Evolutionary conservation across 2,329 filamentous ascomycete species (phyloP).

Genomic region (Xylogone sp.): DNA sequence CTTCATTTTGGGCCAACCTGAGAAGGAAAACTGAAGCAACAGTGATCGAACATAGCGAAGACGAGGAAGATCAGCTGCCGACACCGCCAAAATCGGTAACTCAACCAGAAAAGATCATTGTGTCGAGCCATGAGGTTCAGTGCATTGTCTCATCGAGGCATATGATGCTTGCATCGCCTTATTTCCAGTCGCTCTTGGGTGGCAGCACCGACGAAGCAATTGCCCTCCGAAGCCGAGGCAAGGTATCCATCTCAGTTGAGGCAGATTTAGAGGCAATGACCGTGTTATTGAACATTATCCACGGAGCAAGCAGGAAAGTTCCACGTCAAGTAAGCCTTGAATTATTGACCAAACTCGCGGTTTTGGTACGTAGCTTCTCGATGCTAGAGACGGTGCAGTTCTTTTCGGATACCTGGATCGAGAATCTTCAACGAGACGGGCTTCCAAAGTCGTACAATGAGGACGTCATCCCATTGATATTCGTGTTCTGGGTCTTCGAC

Average conservation of each 20-base stretch:
- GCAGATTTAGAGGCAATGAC: slow-evolving; percentile 34
- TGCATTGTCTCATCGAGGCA: slow-evolving; percentile 19
- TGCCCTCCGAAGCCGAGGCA: slow-evolving; percentile 8
- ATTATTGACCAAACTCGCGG: slow-evolving; percentile 39
- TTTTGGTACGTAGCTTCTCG: slow-evolving; percentile 39
- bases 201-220: slow-evolving; percentile 9
- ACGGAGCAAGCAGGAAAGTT: slow-evolving; percentile 37
- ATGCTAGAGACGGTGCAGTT: slow-evolving; percentile 39
- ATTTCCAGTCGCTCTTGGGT: slow-evolving; percentile 13
- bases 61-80: neutral
- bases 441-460: slow-evolving; percentile 14
- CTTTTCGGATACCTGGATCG: slow-evolving; percentile 39
- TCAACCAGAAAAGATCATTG: slow-evolving; percentile 3
- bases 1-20: slow-evolving; percentile 17
- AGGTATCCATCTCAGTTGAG: slow-evolving; percentile 11
- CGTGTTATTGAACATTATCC: slow-evolving; percentile 41
- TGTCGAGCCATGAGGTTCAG: slow-evolving; percentile 10
- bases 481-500: slow-evolving; percentile 19
- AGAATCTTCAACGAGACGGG: slow-evolving; percentile 16
- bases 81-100: neutral
- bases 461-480: slow-evolving; percentile 14
- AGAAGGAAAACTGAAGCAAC: slow-evolving; percentile 15
- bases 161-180: slow-evolving; percentile 17
- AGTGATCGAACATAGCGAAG: slow-evolving; percentile 4
- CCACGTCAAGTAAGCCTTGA: slow-evolving; percentile 35